A percentile compares a stretch with the other conserved stretches of the same genome.
These are phyloP conservation scores for Musa schizocarpa DNA, from an alignment of 176 grass and related monocot species.

Conservation along the genomic window DNA sequence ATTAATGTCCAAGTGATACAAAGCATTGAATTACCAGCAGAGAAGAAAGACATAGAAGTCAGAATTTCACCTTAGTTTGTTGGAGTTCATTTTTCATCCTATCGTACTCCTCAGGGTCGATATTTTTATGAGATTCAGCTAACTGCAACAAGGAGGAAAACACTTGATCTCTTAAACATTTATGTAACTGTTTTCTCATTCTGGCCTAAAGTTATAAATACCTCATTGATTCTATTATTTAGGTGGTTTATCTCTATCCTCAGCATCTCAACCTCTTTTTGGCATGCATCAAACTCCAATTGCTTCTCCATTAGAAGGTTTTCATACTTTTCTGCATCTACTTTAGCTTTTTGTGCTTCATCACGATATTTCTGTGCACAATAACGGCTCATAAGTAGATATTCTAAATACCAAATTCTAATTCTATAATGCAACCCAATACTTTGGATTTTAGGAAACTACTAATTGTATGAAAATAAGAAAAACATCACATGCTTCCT, in stretches of 20 bases:
- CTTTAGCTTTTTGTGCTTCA: slow-evolving; percentile 68
- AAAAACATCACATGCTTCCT: background rate
- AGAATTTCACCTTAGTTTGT: slow-evolving; percentile 53
- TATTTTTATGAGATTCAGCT: slow-evolving; percentile 58
- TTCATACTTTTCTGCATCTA: slow-evolving; percentile 58
- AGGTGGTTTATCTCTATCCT: slow-evolving; percentile 59
- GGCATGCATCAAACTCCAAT: slow-evolving; percentile 45
- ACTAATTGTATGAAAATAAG: background rate
- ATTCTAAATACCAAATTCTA: too few relatives aligned
- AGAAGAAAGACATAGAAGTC: slow-evolving; percentile 2
- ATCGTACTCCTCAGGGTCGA: slow-evolving; percentile 68
- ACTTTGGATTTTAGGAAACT: background rate
- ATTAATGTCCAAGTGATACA: background rate
- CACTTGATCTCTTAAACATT: too few relatives aligned
- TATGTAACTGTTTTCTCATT: background rate
- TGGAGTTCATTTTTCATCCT: slow-evolving; percentile 71
- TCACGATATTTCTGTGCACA: slow-evolving; percentile 62
- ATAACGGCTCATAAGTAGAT: background rate
- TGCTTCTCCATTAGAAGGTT: slow-evolving; percentile 64
- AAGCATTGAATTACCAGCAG: background rate
- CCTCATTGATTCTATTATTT: slow-evolving; percentile 70
- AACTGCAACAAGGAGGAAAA: slow-evolving; percentile 43
- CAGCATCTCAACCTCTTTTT: slow-evolving; percentile 52
- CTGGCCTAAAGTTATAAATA: slow-evolving; percentile 12
- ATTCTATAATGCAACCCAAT: background rate